Base-by-base conservation (phyloP, 305 asterid species). In the Solanum aculeatissimum region DNA sequence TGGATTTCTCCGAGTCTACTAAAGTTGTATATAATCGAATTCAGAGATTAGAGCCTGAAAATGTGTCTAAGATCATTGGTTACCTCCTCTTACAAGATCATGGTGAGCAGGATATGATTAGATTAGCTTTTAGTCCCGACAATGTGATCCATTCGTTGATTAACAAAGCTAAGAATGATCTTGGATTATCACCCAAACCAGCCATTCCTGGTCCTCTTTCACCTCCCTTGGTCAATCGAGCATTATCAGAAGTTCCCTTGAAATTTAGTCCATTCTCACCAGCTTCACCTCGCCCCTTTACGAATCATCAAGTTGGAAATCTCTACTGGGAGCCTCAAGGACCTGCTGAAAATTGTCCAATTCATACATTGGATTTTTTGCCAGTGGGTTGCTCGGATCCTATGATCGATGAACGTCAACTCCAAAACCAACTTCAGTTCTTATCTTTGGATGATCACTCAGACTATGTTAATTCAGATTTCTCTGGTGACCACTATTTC, bases 121-220 rank as follows among this genome's bases (percentile, higher is more conserved):
- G 98, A 32, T 86, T 94, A 63, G 99, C 99, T 15, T 87, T 94
- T 72, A 96, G 96, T 29, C 99, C 99, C 2, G 96, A 93, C 27
- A 72, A 66, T 88, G 85, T 89, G 70, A 89, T 94, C 86, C 93
- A 87, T 53, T 84, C 86, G 80, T 69, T 94, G 87, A 89, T 93
- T 69, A 90, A 89, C 66, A 87, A 84, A 57, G 93, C 91, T 0
- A 93, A 93, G 83, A 70, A 58, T 13, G 91, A 89, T 0, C 90
- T 88, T 2, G 78, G 86, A 49, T 83, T 91, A 13, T 88, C 90
- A 86, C 84, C 93, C n/a, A 63, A 63, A 18, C 88, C 85, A 4
- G 78, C 79, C 60, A 85, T 90, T 86, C 88, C 98, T 4, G 97
- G 95, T 27, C 94, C 94, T 23, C 91, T 93, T 83, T 92, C 97